These are phyloP conservation scores for Buddleja alternifolia DNA, from an alignment of 257 asterid genomes.

Conservation along the genomic window DNA sequence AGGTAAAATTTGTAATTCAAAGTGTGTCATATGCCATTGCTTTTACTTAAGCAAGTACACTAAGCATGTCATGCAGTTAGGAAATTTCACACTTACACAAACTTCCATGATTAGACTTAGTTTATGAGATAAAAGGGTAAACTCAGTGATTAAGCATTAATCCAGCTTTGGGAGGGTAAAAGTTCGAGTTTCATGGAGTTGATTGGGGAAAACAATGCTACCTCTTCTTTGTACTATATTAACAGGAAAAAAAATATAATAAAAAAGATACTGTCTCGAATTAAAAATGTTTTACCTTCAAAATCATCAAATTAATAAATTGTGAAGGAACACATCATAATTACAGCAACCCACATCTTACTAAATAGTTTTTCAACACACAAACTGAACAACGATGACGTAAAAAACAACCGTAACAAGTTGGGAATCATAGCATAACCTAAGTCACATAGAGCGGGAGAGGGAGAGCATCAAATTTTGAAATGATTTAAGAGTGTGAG, in stretches of 20 bases:
- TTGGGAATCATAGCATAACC: conserved; percentile 3
- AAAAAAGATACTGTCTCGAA: neutral
- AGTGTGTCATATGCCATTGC: neutral
- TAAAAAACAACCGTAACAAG: neutral
- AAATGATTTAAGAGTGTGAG: too few species aligned
- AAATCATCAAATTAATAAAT: neutral
- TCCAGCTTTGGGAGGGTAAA: neutral
- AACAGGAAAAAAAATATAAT: neutral
- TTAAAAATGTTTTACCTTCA: neutral
- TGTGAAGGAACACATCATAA: neutral
- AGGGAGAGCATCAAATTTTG: too few species aligned
- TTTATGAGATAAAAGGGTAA: neutral
- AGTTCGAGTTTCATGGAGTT: neutral
- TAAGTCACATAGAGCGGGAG: too few species aligned
- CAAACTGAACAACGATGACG: neutral
- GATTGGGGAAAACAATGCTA: neutral
- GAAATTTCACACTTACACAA: neutral
- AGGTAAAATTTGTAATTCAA: neutral
- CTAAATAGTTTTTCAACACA: neutral
- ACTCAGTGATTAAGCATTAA: neutral
- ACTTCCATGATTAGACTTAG: neutral
- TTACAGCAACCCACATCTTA: neutral
- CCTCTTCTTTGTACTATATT: neutral
- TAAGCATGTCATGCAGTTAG: conserved; percentile 7
- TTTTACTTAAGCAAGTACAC: neutral